Percentiles rank a stretch among this genome's conserved stretches.
Evolutionary conservation across 345 rosid genomes (phyloP).

Genomic region (Arabidopsis suecica): DNA sequence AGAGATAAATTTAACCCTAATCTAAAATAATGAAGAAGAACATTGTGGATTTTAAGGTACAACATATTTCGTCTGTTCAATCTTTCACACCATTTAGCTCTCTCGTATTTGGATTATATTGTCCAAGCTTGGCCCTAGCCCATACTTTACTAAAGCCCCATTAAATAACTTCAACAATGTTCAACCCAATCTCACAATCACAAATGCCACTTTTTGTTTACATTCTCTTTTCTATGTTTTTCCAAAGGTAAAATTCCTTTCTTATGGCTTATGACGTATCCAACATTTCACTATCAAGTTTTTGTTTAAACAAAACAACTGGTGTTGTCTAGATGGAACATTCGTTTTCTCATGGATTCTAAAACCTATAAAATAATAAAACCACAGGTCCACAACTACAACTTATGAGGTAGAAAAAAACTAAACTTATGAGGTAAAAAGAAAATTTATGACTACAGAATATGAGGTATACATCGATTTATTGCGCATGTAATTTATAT

Average conservation of each 20-base stretch:
- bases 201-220: neutral
- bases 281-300: neutral
- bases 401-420: neutral
- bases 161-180: neutral
- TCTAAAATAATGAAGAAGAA: neutral
- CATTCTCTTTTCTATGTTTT: neutral
- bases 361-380: neutral
- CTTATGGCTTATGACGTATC: neutral
- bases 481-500: neutral
- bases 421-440: too few species aligned
- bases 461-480: neutral
- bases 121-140: neutral
- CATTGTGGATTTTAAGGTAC: neutral
- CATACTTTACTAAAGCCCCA: neutral
- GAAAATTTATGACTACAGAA: too few species aligned
- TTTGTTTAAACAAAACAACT: neutral
- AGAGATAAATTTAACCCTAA: too few species aligned
- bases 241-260: neutral
- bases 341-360: conserved; percentile 11
- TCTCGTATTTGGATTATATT: neutral
- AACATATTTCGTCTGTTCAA: neutral
- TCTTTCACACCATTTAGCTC: neutral
- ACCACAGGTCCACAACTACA: too few species aligned
- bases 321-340: neutral
- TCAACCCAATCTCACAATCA: neutral